phyloP scores from a whole-genome alignment of 2,329 filamentous ascomycete species.

The Neopestalotiopsis clavispora region DNA sequence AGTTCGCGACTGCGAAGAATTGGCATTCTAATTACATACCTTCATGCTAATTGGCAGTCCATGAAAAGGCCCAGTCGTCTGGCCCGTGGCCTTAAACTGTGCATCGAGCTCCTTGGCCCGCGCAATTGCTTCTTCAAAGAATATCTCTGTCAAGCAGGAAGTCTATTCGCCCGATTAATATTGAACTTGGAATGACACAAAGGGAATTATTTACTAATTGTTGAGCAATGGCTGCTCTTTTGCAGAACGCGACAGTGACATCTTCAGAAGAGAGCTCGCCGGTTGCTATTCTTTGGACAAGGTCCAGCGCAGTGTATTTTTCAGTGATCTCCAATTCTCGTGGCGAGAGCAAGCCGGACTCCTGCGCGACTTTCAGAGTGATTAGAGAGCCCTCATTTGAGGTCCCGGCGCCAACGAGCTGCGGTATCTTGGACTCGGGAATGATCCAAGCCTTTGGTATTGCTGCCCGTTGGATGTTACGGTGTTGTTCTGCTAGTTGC shows the following conservation, averaged over 20 bases:
- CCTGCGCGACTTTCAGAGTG: constrained; percentile 16
- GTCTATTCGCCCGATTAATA: neutral
- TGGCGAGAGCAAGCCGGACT: constrained; percentile 22
- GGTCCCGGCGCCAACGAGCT: constrained; percentile 19
- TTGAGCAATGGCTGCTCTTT: constrained; percentile 34
- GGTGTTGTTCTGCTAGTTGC: constrained; percentile 20
- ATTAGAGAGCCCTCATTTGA: constrained; percentile 20
- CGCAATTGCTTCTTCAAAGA: constrained; percentile 52
- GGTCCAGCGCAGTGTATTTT: constrained; percentile 20
- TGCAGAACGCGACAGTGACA: constrained; percentile 32
- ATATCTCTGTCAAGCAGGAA: constrained; percentile 49
- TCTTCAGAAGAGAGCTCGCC: constrained; percentile 28
- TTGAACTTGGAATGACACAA: neutral
- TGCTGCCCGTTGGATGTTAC: constrained; percentile 15
- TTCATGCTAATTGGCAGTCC: constrained; percentile 56
- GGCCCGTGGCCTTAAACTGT: constrained; percentile 41
- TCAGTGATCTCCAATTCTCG: constrained; percentile 29
- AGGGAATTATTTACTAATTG: constrained; percentile 24
- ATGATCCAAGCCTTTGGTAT: constrained; percentile 23
- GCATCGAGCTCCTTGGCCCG: constrained; percentile 51
- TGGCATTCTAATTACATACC: constrained; percentile 29
- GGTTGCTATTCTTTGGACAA: constrained; percentile 23
- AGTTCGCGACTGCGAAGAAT: too few relatives aligned
- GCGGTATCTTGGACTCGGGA: constrained; percentile 7
- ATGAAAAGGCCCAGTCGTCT: constrained; percentile 62